Evolutionary conservation across 140 eudicot genomes (phyloP).

Genomic region (Erigeron philadelphicus): DNA sequence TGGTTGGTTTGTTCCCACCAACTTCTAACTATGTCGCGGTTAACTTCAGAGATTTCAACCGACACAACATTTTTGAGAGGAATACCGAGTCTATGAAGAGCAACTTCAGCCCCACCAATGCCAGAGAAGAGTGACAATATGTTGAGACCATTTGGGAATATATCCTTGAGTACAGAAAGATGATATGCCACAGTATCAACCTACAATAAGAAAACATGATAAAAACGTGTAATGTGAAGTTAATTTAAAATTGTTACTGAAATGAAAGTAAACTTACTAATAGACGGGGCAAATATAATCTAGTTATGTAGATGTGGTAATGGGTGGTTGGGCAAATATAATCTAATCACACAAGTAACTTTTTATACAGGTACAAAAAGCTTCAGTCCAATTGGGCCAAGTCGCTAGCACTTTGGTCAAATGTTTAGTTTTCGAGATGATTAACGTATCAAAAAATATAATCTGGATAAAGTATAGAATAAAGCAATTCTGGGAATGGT

Average conservation of each 20-base stretch:
- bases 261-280: not conserved
- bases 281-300: too few relatives aligned
- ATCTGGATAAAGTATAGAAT: too few relatives aligned
- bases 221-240: not conserved
- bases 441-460: too few relatives aligned
- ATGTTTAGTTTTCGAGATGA: too few relatives aligned
- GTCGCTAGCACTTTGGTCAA: too few relatives aligned
- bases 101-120: constrained; percentile 95
- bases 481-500: too few relatives aligned
- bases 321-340: too few relatives aligned
- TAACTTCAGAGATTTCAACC: constrained; percentile 69
- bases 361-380: too few relatives aligned
- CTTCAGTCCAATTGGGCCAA: too few relatives aligned
- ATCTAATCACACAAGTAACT: too few relatives aligned
- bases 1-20: constrained; percentile 95
- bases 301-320: too few relatives aligned
- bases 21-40: constrained; percentile 52
- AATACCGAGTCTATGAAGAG: constrained; percentile 75
- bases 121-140: constrained; percentile 82
- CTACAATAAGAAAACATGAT: constrained; percentile 28
- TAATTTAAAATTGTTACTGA: constrained; percentile 6
- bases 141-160: constrained; percentile 73
- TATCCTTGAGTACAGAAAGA: constrained; percentile 57
- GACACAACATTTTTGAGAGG: constrained; percentile 70
- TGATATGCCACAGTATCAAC: constrained; percentile 93